A percentile compares a stretch with the other conserved stretches of the same genome.
These are phyloP conservation scores for Haberlea rhodopensis DNA, from an alignment of 257 asterid species.

Conservation along the genomic window DNA sequence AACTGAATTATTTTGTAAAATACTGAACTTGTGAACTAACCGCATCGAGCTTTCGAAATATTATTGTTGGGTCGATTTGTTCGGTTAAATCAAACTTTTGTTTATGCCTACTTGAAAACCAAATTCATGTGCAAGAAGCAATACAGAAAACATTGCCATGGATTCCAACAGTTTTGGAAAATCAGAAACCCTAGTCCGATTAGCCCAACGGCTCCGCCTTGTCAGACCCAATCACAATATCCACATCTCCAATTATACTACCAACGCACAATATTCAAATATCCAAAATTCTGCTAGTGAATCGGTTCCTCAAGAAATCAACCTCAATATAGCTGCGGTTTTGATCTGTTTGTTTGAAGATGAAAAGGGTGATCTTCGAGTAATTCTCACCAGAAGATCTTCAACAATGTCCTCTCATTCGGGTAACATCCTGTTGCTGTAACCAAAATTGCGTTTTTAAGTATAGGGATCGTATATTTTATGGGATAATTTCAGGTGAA, in stretches of 20 bases:
- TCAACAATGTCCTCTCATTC: slow-evolving; percentile 62
- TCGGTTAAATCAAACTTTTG: no score
- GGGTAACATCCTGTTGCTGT: slow-evolving; percentile 34
- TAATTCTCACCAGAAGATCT: slow-evolving; percentile 74
- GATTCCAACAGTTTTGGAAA: slow-evolving; percentile 24
- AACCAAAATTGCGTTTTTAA: neutral
- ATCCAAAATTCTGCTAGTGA: slow-evolving; percentile 15
- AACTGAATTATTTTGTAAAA: no score
- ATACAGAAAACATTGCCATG: no score
- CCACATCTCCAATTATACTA: neutral
- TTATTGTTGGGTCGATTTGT: no score
- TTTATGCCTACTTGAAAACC: no score
- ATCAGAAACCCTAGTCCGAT: slow-evolving; percentile 38
- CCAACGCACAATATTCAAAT: slow-evolving; percentile 1
- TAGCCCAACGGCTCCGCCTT: slow-evolving; percentile 47
- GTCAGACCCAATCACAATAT: slow-evolving; percentile 23
- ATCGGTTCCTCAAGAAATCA: slow-evolving; percentile 13
- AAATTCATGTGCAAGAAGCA: no score
- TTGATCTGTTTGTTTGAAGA: slow-evolving; percentile 70
- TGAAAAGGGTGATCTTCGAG: slow-evolving; percentile 54
- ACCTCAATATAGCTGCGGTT: slow-evolving; percentile 56
- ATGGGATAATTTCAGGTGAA: slow-evolving; percentile 51
- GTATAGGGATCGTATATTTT: neutral
- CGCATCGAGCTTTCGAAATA: no score
- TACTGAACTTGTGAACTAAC: no score